Evolutionary conservation across 495 filamentous ascomycete species (phyloP).

Genomic region (Pyrenula aspistea): DNA sequence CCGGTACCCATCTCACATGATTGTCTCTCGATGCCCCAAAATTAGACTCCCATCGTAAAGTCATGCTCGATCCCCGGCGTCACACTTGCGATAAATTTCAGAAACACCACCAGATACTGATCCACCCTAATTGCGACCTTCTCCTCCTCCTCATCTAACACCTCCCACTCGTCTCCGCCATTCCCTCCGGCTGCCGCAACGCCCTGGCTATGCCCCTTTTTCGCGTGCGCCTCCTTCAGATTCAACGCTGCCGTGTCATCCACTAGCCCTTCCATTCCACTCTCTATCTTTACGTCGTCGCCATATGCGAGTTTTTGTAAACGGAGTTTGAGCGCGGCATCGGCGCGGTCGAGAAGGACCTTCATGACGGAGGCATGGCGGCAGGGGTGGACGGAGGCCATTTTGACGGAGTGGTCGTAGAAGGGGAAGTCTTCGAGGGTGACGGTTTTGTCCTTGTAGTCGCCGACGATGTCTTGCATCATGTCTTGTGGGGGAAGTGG

Average conservation of each 20-base stretch:
- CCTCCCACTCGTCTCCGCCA: conserved; percentile 77
- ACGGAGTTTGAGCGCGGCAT: conserved; percentile 81
- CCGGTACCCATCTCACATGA: background rate
- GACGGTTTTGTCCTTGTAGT: conserved; percentile 99
- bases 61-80: conserved; percentile 97
- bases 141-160: conserved; percentile 55
- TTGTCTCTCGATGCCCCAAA: too few relatives aligned
- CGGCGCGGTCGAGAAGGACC: conserved; percentile 85
- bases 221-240: conserved; percentile 21
- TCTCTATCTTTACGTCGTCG: conserved; percentile 43
- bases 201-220: conserved; percentile 33
- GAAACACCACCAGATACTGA: conserved; percentile 93
- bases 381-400: conserved; percentile 90
- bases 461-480: conserved; percentile 99
- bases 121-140: conserved; percentile 90
- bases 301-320: conserved; percentile 58
- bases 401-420: conserved; percentile 72
- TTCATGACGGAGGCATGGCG: conserved; percentile 98
- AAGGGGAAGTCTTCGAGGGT: conserved; percentile 96
- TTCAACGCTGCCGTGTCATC: conserved; percentile 41
- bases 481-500: conserved; percentile 81
- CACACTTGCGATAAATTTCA: conserved; percentile 97
- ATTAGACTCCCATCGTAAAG: conserved; percentile 90
- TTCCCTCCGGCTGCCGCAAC: conserved; percentile 40
- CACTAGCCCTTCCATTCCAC: conserved; percentile 52